These are phyloP conservation scores for Aurantiochytrium sp. DNA, from an alignment of 108 stramenopile species.

Conservation along the genomic window DNA sequence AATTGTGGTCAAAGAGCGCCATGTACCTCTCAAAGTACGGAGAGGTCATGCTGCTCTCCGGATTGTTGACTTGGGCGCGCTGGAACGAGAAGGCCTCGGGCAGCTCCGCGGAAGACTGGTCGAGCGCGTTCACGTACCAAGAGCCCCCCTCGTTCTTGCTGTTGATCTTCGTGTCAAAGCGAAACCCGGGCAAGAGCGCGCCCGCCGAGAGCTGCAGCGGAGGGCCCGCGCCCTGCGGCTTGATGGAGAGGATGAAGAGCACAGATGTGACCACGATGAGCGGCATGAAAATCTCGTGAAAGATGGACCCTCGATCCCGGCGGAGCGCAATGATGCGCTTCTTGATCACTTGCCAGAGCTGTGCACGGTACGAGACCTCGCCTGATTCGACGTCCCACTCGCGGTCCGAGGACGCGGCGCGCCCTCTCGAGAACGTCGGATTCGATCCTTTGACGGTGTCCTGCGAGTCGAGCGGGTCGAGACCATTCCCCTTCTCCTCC, in stretches of 20 bases:
- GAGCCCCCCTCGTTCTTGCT: not conserved
- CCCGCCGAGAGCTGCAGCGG: not conserved
- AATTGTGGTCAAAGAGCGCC: not conserved
- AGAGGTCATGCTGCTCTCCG: not conserved
- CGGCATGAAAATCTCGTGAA: slow-evolving; percentile 11
- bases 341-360: not conserved
- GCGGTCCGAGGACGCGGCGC: not conserved
- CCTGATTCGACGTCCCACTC: not conserved
- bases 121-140: too few relatives aligned
- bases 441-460: not conserved
- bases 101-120: not conserved
- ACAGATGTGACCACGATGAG: slow-evolving; percentile 2
- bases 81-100: not conserved
- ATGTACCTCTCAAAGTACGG: not conserved
- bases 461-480: too few relatives aligned
- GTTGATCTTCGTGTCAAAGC: not conserved
- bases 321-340: not conserved
- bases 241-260: slow-evolving; percentile 18
- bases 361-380: not conserved
- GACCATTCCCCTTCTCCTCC: too few relatives aligned
- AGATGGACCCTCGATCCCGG: not conserved
- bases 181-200: not conserved
- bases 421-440: not conserved
- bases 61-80: not conserved
- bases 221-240: not conserved